Evolutionary conservation across 257 asterid species (phyloP), one percentile per base, ranked within the genome.

Genomic region (Gynochthodes officinalis): DNA sequence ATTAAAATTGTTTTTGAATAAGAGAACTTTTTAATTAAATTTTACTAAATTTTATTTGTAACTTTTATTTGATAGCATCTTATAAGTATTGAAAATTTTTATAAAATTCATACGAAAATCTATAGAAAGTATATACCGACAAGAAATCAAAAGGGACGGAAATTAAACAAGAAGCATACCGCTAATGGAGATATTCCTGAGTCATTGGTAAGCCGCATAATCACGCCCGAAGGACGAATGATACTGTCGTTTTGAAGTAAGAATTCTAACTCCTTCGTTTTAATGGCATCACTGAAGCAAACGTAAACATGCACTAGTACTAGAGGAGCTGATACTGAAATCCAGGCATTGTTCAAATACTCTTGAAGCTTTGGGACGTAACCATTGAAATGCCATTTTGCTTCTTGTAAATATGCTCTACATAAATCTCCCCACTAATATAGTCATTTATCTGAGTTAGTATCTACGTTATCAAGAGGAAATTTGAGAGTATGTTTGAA

Each of bases 191-290:
- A 78, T 0, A 87, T 82, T 33, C 78, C 90, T 0, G 86, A 69
- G 67, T 90, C 96, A 59, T 90, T 57, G 0, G 76, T 64, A 1
- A 90, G 80, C 0, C 92, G 79, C 1, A 80, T 0, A 73, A 88
- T 30, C 60, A 64, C 80, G 1, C 73, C 40, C 0, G 87, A 30
- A 6, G 30, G 78, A 9, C 77, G 84, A 49, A 84, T 59, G 12
- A 80, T 28, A 13, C 77, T 52, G 27, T 67, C 83, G 59, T 73
- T 48, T 2, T 54, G 25, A 0, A 43, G 57, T 44, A 88, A 46
- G 58, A 23, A 21, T 0, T 73, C 23, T 33, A 78, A 28, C 25
- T 50, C 80, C 3, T 79, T 83, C n/a, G 75, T 61, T 13, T 61
- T 42, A n/a, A 84, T 62, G 9, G 82, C 84, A 73, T 84, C 73